Evolutionary conservation across 768 basidiomycete genomes (phyloP).

Genomic region (Fistulinella prunicolor): DNA sequence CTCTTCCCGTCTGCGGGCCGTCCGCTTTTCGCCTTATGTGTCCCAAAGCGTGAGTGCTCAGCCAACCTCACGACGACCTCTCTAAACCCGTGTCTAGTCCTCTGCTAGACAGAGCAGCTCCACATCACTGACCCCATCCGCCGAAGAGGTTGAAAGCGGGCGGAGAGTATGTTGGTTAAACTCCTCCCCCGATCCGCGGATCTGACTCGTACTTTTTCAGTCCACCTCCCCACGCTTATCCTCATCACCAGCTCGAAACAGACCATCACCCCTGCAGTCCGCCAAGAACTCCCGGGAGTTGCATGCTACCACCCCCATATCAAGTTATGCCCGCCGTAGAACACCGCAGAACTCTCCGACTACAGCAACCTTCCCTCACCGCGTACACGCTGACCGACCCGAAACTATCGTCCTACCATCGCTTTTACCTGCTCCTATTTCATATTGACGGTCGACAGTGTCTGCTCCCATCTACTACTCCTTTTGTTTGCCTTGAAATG

Average conservation of each 20-base stretch:
- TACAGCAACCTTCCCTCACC: constrained; percentile 56
- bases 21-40: constrained; percentile 31
- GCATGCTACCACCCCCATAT: constrained; percentile 71
- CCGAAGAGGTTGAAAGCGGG: constrained; percentile 26
- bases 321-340: constrained; percentile 74
- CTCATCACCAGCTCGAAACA: constrained; percentile 43
- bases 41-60: constrained; percentile 25
- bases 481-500: background rate
- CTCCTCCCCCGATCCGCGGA: constrained; percentile 29
- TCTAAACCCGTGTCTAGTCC: constrained; percentile 28
- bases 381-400: constrained; percentile 29
- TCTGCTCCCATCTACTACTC: background rate
- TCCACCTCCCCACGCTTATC: constrained; percentile 36
- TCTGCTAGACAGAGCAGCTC: constrained; percentile 45
- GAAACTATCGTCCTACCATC: constrained; percentile 49
- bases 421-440: constrained; percentile 43
- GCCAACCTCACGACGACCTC: background rate
- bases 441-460: constrained; percentile 14
- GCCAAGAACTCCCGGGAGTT: constrained; percentile 52
- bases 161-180: constrained; percentile 36
- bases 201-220: constrained; percentile 26
- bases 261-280: constrained; percentile 45
- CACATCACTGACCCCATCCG: constrained; percentile 33
- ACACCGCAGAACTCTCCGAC: constrained; percentile 73
- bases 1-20: constrained; percentile 25